Conservation (phyloP, 2,329 filamentous ascomycete genomes). For the Xylaria sp. region DNA sequence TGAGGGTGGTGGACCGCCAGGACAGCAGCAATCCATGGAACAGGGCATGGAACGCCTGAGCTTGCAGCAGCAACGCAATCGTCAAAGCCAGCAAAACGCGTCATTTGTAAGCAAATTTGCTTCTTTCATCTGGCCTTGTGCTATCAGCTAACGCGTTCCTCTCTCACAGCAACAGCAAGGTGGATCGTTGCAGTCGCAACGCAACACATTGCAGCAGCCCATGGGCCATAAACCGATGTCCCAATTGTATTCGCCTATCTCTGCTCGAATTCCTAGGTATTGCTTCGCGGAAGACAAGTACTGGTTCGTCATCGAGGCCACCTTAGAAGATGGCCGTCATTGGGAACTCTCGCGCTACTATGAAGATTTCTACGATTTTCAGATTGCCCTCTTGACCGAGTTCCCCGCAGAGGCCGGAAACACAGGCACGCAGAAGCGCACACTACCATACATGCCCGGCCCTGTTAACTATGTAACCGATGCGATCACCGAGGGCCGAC, state of each 20-base stretch:
- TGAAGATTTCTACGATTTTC: constrained; percentile 98
- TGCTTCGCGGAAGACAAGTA: constrained; percentile 98
- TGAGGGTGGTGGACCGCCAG: constrained; percentile 63
- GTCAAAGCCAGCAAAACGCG: constrained; percentile 57
- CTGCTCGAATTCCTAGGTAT: constrained; percentile 88
- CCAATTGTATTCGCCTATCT: constrained; percentile 77
- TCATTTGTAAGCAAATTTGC: constrained; percentile 41
- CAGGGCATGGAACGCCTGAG: constrained; percentile 83
- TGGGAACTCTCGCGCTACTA: constrained; percentile 97
- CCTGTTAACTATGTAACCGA: constrained; percentile 99
- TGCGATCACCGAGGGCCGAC: constrained; percentile 90
- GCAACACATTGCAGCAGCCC: constrained; percentile 54
- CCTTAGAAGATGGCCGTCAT: constrained; percentile 87
- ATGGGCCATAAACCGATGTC: constrained; percentile 55
- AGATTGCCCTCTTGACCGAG: constrained; percentile 90
- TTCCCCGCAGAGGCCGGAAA: constrained; percentile 95
- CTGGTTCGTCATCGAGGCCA: constrained; percentile 96
- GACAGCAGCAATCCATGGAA: constrained; percentile 63
- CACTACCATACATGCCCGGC: constrained; percentile 95
- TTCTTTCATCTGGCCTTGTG: not conserved
- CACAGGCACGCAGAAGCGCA: constrained; percentile 79
- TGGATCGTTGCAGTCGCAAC: constrained; percentile 52
- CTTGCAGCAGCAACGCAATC: constrained; percentile 63
- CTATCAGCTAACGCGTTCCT: constrained; percentile 35
- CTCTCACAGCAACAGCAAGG: constrained; percentile 45